Conservation (phyloP, 2,329 filamentous ascomycete genomes). For the Eutypella sp. region DNA sequence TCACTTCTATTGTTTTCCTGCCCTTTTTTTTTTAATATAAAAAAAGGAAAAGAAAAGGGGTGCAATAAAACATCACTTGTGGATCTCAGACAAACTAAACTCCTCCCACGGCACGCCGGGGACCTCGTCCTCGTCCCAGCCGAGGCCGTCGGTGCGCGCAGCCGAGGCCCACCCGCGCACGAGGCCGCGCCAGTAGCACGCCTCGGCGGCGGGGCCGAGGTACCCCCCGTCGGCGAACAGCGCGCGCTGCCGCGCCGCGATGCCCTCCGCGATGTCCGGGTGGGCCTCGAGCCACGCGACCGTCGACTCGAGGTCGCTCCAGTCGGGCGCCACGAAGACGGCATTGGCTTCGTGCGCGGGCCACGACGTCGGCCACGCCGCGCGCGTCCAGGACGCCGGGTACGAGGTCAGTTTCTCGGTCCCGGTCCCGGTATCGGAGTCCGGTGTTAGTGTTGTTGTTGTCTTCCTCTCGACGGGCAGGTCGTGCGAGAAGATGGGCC, state of each 20-base stretch:
- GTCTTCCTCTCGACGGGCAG: slow-evolving; percentile 12
- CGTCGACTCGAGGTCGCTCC: slow-evolving; percentile 44
- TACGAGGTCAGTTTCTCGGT: slow-evolving; percentile 18
- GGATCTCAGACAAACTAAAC: slow-evolving; percentile 29
- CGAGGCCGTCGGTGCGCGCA: slow-evolving; percentile 30
- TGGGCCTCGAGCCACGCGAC: slow-evolving; percentile 41
- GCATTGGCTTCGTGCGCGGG: slow-evolving; percentile 25
- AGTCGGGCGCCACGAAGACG: slow-evolving; percentile 46
- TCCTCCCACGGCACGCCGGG: slow-evolving; percentile 34
- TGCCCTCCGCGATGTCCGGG: slow-evolving; percentile 38
- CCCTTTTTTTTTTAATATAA: no score
- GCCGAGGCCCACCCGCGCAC: slow-evolving; percentile 43
- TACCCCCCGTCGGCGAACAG: slow-evolving; percentile 39
- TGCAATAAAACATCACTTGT: no score
- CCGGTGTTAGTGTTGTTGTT: not conserved
- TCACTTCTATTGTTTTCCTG: no score
- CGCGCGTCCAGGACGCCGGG: slow-evolving; percentile 22
- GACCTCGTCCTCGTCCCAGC: slow-evolving; percentile 20
- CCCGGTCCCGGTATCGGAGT: not conserved
- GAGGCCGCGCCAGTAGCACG: slow-evolving; percentile 48
- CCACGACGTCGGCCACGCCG: slow-evolving; percentile 33
- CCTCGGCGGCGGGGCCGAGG: slow-evolving; percentile 45
- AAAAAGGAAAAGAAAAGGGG: no score
- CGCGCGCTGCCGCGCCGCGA: slow-evolving; percentile 42
- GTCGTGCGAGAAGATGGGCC: slow-evolving; percentile 37